Percentiles rank a stretch among this genome's conserved stretches.
Conservation (phyloP, 192 early-diverging fungal species). For the Chytriomyces sp. region DNA sequence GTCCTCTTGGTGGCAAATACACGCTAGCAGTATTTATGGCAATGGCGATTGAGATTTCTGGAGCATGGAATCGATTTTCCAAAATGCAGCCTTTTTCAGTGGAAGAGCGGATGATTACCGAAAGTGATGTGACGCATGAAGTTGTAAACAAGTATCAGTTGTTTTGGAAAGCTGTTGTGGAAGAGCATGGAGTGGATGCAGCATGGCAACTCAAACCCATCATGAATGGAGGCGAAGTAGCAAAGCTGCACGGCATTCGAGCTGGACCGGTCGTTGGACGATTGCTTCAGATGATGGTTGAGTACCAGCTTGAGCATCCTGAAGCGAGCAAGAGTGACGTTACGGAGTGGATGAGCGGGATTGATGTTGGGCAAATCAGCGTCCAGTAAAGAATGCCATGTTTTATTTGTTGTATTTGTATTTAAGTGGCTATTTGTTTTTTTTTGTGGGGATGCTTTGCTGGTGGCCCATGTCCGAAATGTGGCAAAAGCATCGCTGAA, state of each 20-base stretch:
- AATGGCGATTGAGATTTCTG: constrained; percentile 27
- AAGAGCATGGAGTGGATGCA: constrained; percentile 4
- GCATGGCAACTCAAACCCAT: constrained; percentile 10
- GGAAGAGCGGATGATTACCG: not conserved
- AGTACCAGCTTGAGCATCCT: constrained; percentile 83
- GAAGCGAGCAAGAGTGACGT: constrained; percentile 16
- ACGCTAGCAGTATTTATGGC: constrained; percentile 42
- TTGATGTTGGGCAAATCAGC: not conserved
- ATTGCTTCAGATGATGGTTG: constrained; percentile 72
- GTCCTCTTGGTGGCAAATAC: constrained; percentile 40
- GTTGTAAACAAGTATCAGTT: constrained; percentile 30
- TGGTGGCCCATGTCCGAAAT: not conserved
- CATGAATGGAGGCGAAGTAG: constrained; percentile 70
- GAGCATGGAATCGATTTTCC: not conserved
- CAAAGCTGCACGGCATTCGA: constrained; percentile 65
- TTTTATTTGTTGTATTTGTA: not conserved
- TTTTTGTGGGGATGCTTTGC: not conserved
- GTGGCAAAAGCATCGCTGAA: not conserved
- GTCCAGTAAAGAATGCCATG: not conserved
- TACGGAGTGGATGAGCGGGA: not conserved
- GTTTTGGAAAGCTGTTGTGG: constrained; percentile 24
- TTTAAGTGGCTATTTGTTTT: not conserved
- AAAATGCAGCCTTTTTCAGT: not conserved
- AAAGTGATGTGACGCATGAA: constrained; percentile 16
- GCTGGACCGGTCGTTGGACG: constrained; percentile 73